Evolutionary conservation across 2,329 filamentous ascomycete species (phyloP), one percentile per base, ranked within the genome.

Genomic region (Trichoderma afroharzianum): DNA sequence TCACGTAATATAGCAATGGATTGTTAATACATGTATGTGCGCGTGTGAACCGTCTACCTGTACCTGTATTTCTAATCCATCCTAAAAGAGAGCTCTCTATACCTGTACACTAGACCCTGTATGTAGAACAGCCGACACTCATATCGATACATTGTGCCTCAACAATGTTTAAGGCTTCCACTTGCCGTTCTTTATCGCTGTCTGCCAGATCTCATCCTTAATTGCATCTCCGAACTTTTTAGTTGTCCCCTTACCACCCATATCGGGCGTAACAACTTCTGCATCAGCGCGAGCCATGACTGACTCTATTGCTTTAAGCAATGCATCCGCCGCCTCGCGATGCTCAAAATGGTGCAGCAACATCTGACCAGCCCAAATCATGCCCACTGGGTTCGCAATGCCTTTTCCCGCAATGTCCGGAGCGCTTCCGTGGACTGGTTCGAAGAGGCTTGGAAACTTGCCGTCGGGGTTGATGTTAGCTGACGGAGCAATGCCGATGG

Each of bases 391-490:
- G 81, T 94, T 93, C 70, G 92, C 91, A 61, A 92, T 86, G n/a
- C 90, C 90, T 79, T 91, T 87, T 66, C 91, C 91, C 9, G 88
- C 88, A 73, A 94, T 93, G 76, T 94, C 92, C 15, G 91, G 91
- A 5, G 92, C 92, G 59, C 77, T 88, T 86, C 90, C 92, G 78
- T 93, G 92, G 67, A 93, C 92, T 4, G 88, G 88, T 79, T 90
- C 88, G 72, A 90, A 90, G 81, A 90, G 85, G 36, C 83, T 86
- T 72, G 88, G 75, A 76, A 87, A 79, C 73, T 84, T 43, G 77
- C 86, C 75, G 2, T 32, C 67, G n/a, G 67, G 67, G n/a, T 69
- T 69, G 9, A 93, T 83, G 74, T 92, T 93, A 33, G 85, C 88
- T 0, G 91, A 92, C 0, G 91, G 91, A 0, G 91, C 91, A 69